Conservation (phyloP, 2,329 filamentous ascomycete genomes). For the Phoma sp. region DNA sequence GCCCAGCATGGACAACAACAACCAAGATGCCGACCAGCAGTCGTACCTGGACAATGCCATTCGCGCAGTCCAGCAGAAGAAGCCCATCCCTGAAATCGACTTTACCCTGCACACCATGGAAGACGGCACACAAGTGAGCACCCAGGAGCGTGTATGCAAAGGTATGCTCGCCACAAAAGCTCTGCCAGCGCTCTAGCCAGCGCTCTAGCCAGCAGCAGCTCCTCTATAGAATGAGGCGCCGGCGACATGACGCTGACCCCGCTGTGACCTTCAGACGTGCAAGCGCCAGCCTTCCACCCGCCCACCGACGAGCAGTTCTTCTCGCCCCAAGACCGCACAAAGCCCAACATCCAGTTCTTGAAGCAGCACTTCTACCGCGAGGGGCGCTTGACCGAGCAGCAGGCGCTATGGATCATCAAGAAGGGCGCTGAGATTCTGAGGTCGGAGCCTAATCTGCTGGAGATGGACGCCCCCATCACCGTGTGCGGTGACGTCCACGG, state of each 20-base stretch:
- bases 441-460: slow-evolving; percentile 90
- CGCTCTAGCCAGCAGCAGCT: slow-evolving; percentile 6
- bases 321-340: slow-evolving; percentile 81
- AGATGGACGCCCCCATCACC: slow-evolving; percentile 99
- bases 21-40: slow-evolving; percentile 46
- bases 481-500: slow-evolving; percentile 98
- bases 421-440: slow-evolving; percentile 86
- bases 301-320: slow-evolving; percentile 95
- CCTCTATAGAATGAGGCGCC: neutral
- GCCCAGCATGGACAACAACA: slow-evolving; percentile 46
- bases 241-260: slow-evolving; percentile 36
- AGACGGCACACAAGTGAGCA: slow-evolving; percentile 94
- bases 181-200: slow-evolving; percentile 7
- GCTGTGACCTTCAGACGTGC: slow-evolving; percentile 73
- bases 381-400: slow-evolving; percentile 94
- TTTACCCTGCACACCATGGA: slow-evolving; percentile 99
- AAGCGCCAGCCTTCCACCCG: slow-evolving; percentile 92
- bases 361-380: slow-evolving; percentile 99
- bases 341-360: slow-evolving; percentile 91
- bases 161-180: slow-evolving; percentile 61
- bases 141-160: slow-evolving; percentile 96
- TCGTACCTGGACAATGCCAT: slow-evolving; percentile 80
- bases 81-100: slow-evolving; percentile 95
- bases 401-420: slow-evolving; percentile 93
- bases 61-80: slow-evolving; percentile 92